Percentiles rank a stretch among this genome's conserved stretches.
Evolutionary conservation across 257 asterid genomes (phyloP).

Genomic region (Orobanche coerulescens): DNA sequence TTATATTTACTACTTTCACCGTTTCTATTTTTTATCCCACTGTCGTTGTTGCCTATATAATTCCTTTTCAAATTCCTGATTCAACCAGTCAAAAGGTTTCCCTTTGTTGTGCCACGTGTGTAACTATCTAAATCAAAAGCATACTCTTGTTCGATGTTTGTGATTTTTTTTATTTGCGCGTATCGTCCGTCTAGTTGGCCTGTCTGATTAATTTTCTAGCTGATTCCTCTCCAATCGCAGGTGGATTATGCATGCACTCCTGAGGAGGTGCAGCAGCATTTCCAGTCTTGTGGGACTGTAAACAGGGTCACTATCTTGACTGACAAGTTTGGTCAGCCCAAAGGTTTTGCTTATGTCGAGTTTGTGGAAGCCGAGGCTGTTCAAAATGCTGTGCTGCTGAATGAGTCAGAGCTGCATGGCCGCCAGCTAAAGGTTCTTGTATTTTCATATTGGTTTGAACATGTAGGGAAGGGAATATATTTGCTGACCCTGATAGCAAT

Average conservation of each 20-base stretch:
- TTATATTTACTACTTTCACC: too few relatives aligned
- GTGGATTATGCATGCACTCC: conserved; percentile 12
- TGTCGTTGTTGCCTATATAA: neutral
- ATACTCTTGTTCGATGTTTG: neutral
- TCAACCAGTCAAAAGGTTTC: neutral
- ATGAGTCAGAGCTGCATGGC: conserved; percentile 10
- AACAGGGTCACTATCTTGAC: conserved; percentile 10
- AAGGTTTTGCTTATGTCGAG: conserved; percentile 13
- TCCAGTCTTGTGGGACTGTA: conserved; percentile 12
- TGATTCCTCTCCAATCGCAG: neutral
- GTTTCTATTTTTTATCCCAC: neutral
- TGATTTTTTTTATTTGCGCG: neutral
- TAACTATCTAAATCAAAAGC: neutral
- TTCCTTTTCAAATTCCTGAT: neutral
- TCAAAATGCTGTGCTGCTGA: conserved; percentile 8
- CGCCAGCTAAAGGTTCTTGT: conserved; percentile 5
- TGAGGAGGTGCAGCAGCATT: conserved; percentile 15
- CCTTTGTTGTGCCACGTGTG: neutral
- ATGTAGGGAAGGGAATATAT: neutral
- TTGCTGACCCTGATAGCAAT: neutral
- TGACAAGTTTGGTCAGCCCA: conserved; percentile 12
- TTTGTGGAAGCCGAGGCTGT: conserved; percentile 8
- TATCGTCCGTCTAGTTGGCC: neutral
- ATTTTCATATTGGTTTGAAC: neutral
- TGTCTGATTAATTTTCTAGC: neutral